Evolutionary conservation across 352 stramenopile genomes (phyloP).

Genomic region (Pythium vanterpoolii): DNA sequence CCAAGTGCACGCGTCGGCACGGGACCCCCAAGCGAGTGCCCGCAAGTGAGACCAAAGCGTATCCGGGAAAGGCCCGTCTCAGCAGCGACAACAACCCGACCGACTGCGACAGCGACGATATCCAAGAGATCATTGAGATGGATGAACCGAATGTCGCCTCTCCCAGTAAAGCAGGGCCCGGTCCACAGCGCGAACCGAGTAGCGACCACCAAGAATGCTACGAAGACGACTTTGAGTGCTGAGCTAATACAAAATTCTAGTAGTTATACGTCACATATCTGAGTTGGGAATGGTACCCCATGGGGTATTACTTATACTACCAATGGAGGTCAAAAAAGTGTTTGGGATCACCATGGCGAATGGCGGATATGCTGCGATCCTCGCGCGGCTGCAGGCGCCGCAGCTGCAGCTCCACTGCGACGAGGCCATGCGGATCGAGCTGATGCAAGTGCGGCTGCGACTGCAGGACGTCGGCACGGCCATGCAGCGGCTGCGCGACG

Average conservation of each 20-base stretch:
- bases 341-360: not conserved
- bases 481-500: slow-evolving; percentile 19
- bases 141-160: slow-evolving; percentile 31
- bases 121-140: slow-evolving; percentile 79
- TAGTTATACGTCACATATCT: slow-evolving; percentile 18
- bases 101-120: slow-evolving; percentile 62
- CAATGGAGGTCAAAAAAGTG: not conserved
- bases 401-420: slow-evolving; percentile 22
- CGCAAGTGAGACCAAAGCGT: slow-evolving; percentile 6
- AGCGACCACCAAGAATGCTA: slow-evolving; percentile 53
- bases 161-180: not conserved
- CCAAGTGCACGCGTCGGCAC: slow-evolving; percentile 5
- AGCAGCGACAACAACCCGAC: slow-evolving; percentile 33
- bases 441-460: slow-evolving; percentile 13
- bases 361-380: slow-evolving; percentile 22
- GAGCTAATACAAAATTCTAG: slow-evolving; percentile 1
- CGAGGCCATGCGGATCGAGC: slow-evolving; percentile 18
- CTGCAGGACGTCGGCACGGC: slow-evolving; percentile 9
- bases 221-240: slow-evolving; percentile 84
- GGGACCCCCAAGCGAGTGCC: slow-evolving; percentile 7
- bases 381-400: slow-evolving; percentile 15
- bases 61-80: not conserved
- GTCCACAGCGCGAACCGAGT: not conserved
- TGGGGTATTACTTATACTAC: slow-evolving; percentile 6
- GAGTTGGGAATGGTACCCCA: not conserved